These are phyloP conservation scores for Aspergillus campestris DNA, from an alignment of 495 filamentous ascomycete genomes.

Conservation along the genomic window DNA sequence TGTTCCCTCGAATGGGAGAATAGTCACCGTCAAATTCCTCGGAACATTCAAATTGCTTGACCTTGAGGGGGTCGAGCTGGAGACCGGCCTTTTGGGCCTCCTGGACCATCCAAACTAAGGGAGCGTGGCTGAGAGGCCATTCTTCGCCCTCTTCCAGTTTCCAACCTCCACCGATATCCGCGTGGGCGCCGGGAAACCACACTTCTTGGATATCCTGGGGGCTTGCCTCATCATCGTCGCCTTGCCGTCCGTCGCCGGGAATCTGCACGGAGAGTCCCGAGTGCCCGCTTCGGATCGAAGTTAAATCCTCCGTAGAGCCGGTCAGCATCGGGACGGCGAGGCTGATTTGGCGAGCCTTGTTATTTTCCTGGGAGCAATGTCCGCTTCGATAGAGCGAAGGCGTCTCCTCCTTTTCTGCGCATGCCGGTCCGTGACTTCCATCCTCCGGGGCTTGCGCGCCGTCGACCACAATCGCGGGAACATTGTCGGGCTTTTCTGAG, in stretches of 20 bases:
- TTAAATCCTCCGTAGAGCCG: conserved; percentile 24
- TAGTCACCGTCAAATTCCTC: conserved; percentile 39
- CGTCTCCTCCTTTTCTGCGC: conserved; percentile 13
- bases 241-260: conserved; percentile 9
- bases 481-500: conserved; percentile 11
- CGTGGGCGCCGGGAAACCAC: conserved; percentile 80
- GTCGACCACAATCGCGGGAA: conserved; percentile 27
- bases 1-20: conserved; percentile 37
- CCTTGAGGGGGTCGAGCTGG: conserved; percentile 58
- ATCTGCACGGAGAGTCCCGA: conserved; percentile 34
- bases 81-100: conserved; percentile 70
- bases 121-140: conserved; percentile 60
- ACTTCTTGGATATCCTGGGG: conserved; percentile 71
- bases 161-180: conserved; percentile 83
- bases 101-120: conserved; percentile 77
- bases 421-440: neutral
- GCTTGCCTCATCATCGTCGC: conserved; percentile 51
- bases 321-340: conserved; percentile 22
- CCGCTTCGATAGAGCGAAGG: conserved; percentile 30
- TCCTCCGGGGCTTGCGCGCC: conserved; percentile 11
- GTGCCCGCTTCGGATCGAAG: conserved; percentile 30
- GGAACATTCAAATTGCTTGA: conserved; percentile 57
- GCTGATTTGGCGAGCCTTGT: conserved; percentile 9
- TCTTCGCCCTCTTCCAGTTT: conserved; percentile 47
- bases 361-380: conserved; percentile 18